Evolutionary conservation across 805 yeast genomes (phyloP), one percentile per base, ranked within the genome.

Genomic region (Isabelozyma pseudorhagii): DNA sequence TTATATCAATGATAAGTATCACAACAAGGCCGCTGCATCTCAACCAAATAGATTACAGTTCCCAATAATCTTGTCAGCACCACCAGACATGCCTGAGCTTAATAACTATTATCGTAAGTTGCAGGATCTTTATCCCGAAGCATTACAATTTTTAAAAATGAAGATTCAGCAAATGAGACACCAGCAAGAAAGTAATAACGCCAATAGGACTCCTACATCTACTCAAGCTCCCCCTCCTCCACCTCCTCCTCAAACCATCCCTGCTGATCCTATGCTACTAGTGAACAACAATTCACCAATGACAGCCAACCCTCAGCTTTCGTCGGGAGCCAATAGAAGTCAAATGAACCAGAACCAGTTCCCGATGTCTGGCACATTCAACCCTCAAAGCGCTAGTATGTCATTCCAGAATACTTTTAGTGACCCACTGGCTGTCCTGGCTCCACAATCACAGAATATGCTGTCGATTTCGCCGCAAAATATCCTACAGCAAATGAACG

Each of bases 31-130:
- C 8, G 63, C 61, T 3, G 53, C 61, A 5, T 64, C 60, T n/a
- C 64, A 59, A 42, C 58, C 61, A 7, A 66, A 63, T 42, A 62
- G 65, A 52, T 58, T 60, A 45, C 63, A 60, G 13, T 74, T 74
- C 48, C 86, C 86, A 2, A 72, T 76, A 29, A 77, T 81, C 40
- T 71, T 80, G 50, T 67, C 79, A 1, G 77, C 86, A 5, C 85
- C 85, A 7, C 74, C 74, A 3, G 84, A 79, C 42, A 69, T 80
- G 66, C 83, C 84, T 0, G 85, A 80, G 54, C 66, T 81, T 41
- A 66, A 67, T 46, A 76, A 71, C 38, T 69, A 76, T 40, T 81
- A 81, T 59, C 67, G 68, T n/a, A 66, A 70, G 45, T 63, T 77
- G 27, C 79, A 76, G 55, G 76, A 75, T 46, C 58, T 81, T 38